phyloP scores from a whole-genome alignment of 2,329 filamentous ascomycete species.

The Microascus cirrosus region DNA sequence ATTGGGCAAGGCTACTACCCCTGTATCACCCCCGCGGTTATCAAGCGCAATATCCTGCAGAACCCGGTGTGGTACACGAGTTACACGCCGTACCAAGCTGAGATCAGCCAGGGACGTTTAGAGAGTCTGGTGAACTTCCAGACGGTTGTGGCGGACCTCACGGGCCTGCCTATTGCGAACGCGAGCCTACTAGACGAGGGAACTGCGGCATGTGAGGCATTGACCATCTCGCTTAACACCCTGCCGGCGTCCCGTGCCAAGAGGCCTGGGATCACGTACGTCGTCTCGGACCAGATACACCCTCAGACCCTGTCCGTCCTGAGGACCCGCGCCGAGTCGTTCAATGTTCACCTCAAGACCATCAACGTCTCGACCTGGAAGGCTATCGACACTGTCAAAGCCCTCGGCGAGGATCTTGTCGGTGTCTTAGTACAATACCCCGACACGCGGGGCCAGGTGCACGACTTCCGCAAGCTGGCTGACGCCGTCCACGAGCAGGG shows the following conservation, averaged over 20 bases:
- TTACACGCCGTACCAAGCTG: conserved; percentile 93
- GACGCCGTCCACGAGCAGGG: conserved; percentile 67
- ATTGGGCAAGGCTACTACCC: conserved; percentile 85
- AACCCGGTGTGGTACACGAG: conserved; percentile 96
- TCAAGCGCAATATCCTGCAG: conserved; percentile 86
- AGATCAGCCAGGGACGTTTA: conserved; percentile 89
- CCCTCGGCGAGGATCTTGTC: conserved; percentile 69
- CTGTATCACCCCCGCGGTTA: conserved; percentile 77
- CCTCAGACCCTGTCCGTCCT: conserved; percentile 80
- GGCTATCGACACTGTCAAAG: conserved; percentile 51
- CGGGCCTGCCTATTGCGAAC: conserved; percentile 78
- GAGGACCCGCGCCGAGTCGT: conserved; percentile 77
- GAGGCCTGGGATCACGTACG: conserved; percentile 64
- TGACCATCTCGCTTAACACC: conserved; percentile 81
- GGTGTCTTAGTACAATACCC: conserved; percentile 94
- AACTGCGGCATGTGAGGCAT: conserved; percentile 87
- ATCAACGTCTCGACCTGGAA: conserved; percentile 59
- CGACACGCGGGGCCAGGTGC: conserved; percentile 72
- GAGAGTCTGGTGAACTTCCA: conserved; percentile 94
- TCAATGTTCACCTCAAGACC: conserved; percentile 69
- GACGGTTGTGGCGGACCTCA: conserved; percentile 82
- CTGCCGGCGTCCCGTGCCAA: conserved; percentile 63
- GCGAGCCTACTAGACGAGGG: conserved; percentile 84
- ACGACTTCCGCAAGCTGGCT: conserved; percentile 63
- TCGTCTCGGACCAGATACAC: conserved; percentile 75